These are phyloP conservation scores for Pseudogymnoascus sp. DNA, from an alignment of 2,329 filamentous ascomycete species.

Conservation along the genomic window DNA sequence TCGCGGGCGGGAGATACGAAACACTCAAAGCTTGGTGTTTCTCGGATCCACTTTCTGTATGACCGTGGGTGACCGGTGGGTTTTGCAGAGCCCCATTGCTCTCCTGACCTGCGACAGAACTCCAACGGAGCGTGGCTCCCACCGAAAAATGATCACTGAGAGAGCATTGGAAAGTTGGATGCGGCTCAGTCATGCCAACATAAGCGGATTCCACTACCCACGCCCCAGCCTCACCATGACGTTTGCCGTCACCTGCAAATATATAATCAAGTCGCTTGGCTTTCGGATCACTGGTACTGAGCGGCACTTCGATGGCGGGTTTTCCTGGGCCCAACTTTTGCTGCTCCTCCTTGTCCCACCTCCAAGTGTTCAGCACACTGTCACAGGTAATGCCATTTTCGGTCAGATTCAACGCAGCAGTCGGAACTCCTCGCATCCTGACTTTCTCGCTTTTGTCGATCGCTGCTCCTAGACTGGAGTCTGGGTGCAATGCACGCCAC, in stretches of 20 bases:
- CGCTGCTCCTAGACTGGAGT: constrained; percentile 71
- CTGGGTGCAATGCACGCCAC: constrained; percentile 78
- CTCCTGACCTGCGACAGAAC: not conserved
- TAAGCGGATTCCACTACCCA: constrained; percentile 67
- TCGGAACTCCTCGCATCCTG: constrained; percentile 61
- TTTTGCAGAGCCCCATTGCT: constrained; percentile 23
- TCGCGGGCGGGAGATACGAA: constrained; percentile 37
- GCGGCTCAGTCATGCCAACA: constrained; percentile 74
- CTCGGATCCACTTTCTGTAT: constrained; percentile 19
- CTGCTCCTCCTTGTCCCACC: constrained; percentile 69
- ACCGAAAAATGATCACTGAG: constrained; percentile 94
- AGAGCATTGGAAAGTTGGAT: constrained; percentile 74
- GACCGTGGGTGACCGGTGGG: constrained; percentile 17
- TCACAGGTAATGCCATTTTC: constrained; percentile 87
- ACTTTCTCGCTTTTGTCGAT: constrained; percentile 59
- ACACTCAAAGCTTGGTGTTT: constrained; percentile 14
- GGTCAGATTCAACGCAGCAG: constrained; percentile 67
- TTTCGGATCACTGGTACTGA: constrained; percentile 57
- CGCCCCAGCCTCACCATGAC: constrained; percentile 26
- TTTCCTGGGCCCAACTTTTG: constrained; percentile 60
- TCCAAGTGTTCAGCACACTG: constrained; percentile 83
- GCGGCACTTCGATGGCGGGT: constrained; percentile 53
- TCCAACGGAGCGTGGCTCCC: constrained; percentile 58
- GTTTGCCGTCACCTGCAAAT: constrained; percentile 60
- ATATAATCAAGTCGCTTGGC: constrained; percentile 95